A percentile compares a stretch with the other conserved stretches of the same genome.
These are phyloP conservation scores for Alternaria brassicae DNA, from an alignment of 2,329 filamentous ascomycete species.

Conservation along the genomic window DNA sequence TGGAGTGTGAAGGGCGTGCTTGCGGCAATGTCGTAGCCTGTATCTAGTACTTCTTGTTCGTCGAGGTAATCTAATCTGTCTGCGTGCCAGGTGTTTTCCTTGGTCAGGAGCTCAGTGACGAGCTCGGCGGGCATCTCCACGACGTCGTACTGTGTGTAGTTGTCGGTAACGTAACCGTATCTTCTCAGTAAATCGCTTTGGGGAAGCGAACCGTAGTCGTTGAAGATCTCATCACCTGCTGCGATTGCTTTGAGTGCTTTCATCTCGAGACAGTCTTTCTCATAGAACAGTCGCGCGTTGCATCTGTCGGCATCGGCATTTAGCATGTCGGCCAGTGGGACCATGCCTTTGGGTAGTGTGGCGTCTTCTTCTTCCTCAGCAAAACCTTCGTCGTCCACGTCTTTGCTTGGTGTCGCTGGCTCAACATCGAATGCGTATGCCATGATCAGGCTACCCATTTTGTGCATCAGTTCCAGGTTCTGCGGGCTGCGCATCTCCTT, in stretches of 20 bases:
- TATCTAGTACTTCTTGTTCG: slow-evolving; percentile 70
- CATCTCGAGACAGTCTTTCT: slow-evolving; percentile 69
- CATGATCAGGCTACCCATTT: slow-evolving; percentile 90
- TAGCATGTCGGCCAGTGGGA: slow-evolving; percentile 87
- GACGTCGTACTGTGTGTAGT: slow-evolving; percentile 81
- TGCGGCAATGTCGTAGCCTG: slow-evolving; percentile 68
- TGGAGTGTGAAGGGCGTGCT: slow-evolving; percentile 43
- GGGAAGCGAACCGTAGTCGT: slow-evolving; percentile 87
- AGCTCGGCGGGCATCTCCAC: slow-evolving; percentile 74
- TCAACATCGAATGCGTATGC: slow-evolving; percentile 89
- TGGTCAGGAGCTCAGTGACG: slow-evolving; percentile 50
- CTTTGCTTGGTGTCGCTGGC: slow-evolving; percentile 53
- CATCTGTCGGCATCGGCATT: slow-evolving; percentile 85
- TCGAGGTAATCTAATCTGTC: slow-evolving; percentile 62
- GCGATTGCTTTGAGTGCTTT: slow-evolving; percentile 72
- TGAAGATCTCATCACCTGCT: slow-evolving; percentile 79
- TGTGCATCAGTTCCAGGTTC: slow-evolving; percentile 69
- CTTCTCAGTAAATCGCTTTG: slow-evolving; percentile 81
- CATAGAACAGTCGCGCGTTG: slow-evolving; percentile 72
- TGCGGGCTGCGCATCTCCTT: slow-evolving; percentile 55
- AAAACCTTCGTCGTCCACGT: slow-evolving; percentile 64
- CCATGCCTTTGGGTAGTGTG: slow-evolving; percentile 77
- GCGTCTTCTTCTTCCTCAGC: slow-evolving; percentile 57
- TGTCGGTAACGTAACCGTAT: slow-evolving; percentile 85
- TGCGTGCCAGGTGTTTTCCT: slow-evolving; percentile 22